Percentiles rank a stretch among this genome's conserved stretches.
These are phyloP conservation scores for Cyclotella distinguenda DNA, from an alignment of 108 stramenopile species.

Conservation along the genomic window DNA sequence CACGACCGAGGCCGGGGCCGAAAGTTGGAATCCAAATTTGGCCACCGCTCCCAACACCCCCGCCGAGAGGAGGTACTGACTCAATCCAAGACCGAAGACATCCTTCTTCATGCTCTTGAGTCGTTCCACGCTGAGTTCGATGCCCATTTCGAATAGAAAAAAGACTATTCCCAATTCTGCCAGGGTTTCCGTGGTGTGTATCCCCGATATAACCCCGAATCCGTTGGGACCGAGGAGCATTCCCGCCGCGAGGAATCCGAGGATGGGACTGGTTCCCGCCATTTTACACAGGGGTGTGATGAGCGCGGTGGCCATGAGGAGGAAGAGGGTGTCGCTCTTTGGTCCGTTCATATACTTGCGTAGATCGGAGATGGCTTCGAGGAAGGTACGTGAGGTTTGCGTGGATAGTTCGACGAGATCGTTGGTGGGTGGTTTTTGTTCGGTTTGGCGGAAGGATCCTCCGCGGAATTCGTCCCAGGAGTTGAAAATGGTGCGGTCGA, in stretches of 20 bases:
- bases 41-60: slow-evolving; percentile 57
- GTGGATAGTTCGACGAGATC: slow-evolving; percentile 23
- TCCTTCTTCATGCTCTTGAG: slow-evolving; percentile 85
- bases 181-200: slow-evolving; percentile 78
- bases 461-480: slow-evolving; percentile 38
- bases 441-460: slow-evolving; percentile 14
- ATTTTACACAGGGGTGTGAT: slow-evolving; percentile 89
- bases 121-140: slow-evolving; percentile 88
- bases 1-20: slow-evolving; percentile 77
- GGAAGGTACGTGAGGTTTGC: slow-evolving; percentile 55
- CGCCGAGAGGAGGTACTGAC: slow-evolving; percentile 83
- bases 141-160: slow-evolving; percentile 98
- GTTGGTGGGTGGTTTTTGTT: slow-evolving; percentile 8
- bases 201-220: slow-evolving; percentile 74
- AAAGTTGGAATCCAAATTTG: slow-evolving; percentile 60
- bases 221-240: slow-evolving; percentile 92
- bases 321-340: slow-evolving; percentile 84
- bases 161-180: slow-evolving; percentile 96
- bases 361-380: slow-evolving; percentile 62
- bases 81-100: slow-evolving; percentile 91
- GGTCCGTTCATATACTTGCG: slow-evolving; percentile 75
- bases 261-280: slow-evolving; percentile 85
- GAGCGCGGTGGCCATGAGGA: slow-evolving; percentile 85
- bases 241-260: slow-evolving; percentile 91
- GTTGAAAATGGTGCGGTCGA: slow-evolving; percentile 35